phyloP scores from a whole-genome alignment of 805 yeast genomes.

The Hanseniaspora vineae region DNA sequence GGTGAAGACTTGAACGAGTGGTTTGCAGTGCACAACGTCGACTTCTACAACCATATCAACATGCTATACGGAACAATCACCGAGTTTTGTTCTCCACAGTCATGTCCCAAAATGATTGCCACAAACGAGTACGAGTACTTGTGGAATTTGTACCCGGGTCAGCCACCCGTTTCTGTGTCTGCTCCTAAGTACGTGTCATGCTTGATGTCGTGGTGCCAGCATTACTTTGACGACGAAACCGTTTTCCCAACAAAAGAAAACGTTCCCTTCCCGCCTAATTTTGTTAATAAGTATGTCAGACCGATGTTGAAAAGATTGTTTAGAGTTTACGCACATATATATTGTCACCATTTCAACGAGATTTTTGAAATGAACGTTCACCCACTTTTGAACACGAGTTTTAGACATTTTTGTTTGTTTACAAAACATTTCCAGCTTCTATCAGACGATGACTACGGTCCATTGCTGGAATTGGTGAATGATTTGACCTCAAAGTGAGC shows the following conservation, averaged over 20 bases:
- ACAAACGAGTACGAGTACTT: conserved; percentile 92
- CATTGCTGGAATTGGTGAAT: conserved; percentile 68
- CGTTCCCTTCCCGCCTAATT: conserved; percentile 82
- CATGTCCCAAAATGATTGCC: conserved; percentile 96
- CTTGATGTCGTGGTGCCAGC: conserved; percentile 90
- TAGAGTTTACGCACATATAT: conserved; percentile 92
- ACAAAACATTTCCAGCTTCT: conserved; percentile 73
- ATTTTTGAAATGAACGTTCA: conserved; percentile 85
- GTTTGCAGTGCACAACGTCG: conserved; percentile 97
- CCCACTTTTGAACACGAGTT: conserved; percentile 83
- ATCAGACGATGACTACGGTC: conserved; percentile 77
- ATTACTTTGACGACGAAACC: conserved; percentile 79
- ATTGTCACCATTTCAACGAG: conserved; percentile 96
- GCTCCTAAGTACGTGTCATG: conserved; percentile 95
- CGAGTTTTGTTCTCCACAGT: conserved; percentile 87
- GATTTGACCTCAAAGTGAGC: conserved; percentile 21
- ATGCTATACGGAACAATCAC: conserved; percentile 95
- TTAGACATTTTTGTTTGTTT: conserved; percentile 86
- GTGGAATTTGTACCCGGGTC: conserved; percentile 75
- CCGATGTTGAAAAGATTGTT: conserved; percentile 85
- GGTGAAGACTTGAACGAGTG: conserved; percentile 90
- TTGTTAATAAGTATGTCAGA: conserved; percentile 54
- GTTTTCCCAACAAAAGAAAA: conserved; percentile 84
- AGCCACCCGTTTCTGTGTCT: conserved; percentile 70
- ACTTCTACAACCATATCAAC: conserved; percentile 88